Evolutionary conservation across 805 yeast species (phyloP), one percentile per base, ranked within the genome.

Genomic region (Babjeviella inositovora): DNA sequence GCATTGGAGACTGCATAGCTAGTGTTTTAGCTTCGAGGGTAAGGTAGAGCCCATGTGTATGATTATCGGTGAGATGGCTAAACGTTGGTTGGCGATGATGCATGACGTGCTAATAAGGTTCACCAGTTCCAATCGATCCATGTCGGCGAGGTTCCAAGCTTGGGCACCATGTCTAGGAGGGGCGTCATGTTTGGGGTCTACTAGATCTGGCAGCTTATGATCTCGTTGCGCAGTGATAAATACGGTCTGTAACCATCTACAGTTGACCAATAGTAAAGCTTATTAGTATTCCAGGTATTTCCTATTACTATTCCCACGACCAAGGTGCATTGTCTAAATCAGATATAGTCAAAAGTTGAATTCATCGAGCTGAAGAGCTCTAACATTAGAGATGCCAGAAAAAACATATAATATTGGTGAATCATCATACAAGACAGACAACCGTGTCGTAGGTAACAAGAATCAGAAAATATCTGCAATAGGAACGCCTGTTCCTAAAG

Each of bases 301-400:
- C 10, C 14, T 12, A 6, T 15, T 12, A 14, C 19, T 18, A 9
- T 18, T 18, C 7, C 15, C 17, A 22, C 25, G 20, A 11, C n/a
- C 17, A 15, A 13, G 15, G 17, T 13, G 19, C 15, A 20, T 13
- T n/a, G 11, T 10, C 18, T 25, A 23, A 33, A 50, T 70, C 77
- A 68, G 77, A 67, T 62, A 53, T 54, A 52, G 76, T 70, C 76
- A 69, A 65, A 40, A 53, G 63, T 69, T 72, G 70, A 62, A 75
- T 62, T 75, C 85, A 75, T 71, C 62, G 84, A 70, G 62, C 72
- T 57, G 61, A 53, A 50, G 55, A 62, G 70, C 66, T 57, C 84
- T 75, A 74, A 72, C 79, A 74, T 73, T 75, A 75, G 84, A 75
- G 85, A 75, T 75, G 85, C 85, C 85, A 75, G 85, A 75, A 74